Percentiles rank a stretch among this genome's conserved stretches.
These are phyloP conservation scores for Lactifluus pinguis DNA, from an alignment of 768 basidiomycete species.

Conservation along the genomic window DNA sequence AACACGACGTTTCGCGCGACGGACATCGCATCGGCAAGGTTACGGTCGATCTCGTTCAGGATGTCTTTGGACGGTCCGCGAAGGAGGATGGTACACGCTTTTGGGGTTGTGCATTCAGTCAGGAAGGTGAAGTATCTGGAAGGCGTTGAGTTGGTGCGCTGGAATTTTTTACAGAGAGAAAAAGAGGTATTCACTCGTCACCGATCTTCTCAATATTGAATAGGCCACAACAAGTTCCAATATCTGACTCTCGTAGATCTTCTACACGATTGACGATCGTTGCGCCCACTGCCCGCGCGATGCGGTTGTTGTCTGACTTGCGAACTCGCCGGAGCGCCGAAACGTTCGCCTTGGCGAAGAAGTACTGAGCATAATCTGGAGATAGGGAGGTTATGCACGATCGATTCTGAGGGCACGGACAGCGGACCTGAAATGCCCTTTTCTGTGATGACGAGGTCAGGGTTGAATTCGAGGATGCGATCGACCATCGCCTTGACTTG, in stretches of 20 bases:
- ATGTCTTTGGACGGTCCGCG: conserved; percentile 98
- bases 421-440: conserved; percentile 86
- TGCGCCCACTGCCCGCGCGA: conserved; percentile 90
- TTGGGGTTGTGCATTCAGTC: conserved; percentile 81
- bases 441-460: conserved; percentile 91
- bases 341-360: conserved; percentile 78
- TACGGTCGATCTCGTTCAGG: conserved; percentile 95
- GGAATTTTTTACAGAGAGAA: background rate
- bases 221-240: no score
- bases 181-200: background rate
- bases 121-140: conserved; percentile 93
- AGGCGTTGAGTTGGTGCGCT: background rate
- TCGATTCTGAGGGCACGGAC: background rate
- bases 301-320: conserved; percentile 98
- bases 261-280: conserved; percentile 97
- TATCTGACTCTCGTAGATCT: conserved; percentile 41
- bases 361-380: conserved; percentile 85
- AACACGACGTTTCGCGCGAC: conserved; percentile 97
- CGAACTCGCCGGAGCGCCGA: conserved; percentile 95
- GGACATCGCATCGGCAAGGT: conserved; percentile 94
- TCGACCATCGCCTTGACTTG: conserved; percentile 85
- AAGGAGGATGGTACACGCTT: conserved; percentile 96
- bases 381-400: background rate
- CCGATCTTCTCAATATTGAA: no score
- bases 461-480: conserved; percentile 85